Conservation (phyloP, 768 basidiomycete species). For the Tylopilus plumbeoviolaceoides region DNA sequence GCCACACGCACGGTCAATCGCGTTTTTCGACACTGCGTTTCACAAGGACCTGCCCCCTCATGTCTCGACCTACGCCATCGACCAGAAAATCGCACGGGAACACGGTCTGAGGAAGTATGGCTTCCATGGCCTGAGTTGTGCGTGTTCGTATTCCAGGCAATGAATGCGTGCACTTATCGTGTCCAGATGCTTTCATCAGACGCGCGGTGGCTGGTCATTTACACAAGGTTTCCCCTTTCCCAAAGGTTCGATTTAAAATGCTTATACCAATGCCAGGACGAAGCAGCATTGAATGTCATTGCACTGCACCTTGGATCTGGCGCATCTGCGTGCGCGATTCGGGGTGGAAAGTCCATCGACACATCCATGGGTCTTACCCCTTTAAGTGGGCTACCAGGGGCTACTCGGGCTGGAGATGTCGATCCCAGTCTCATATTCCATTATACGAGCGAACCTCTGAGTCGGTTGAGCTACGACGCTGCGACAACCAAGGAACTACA, state of each 20-base stretch:
- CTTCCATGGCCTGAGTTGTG: conserved; percentile 83
- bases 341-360: conserved; percentile 69
- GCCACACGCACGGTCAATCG: conserved; percentile 67
- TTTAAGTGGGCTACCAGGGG: conserved; percentile 80
- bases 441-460: conserved; percentile 50
- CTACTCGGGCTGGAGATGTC: conserved; percentile 77
- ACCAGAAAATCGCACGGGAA: conserved; percentile 53
- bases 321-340: conserved; percentile 77
- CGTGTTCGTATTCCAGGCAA: conserved; percentile 2
- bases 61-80: conserved; percentile 76
- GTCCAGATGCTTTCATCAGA: conserved; percentile 63
- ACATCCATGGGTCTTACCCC: conserved; percentile 94
- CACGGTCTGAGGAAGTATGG: conserved; percentile 85
- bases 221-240: conserved; percentile 38
- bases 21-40: conserved; percentile 88
- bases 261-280: conserved; percentile 28
- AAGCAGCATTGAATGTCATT: conserved; percentile 63
- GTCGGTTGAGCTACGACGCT: conserved; percentile 49
- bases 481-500: conserved; percentile 42
- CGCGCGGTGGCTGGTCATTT: conserved; percentile 57
- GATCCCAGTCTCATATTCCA: conserved; percentile 91
- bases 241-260: background rate
- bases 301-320: conserved; percentile 90
- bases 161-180: background rate
- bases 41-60: conserved; percentile 73